Percentiles rank a stretch among this genome's conserved stretches.
Evolutionary conservation across 805 yeast species (phyloP).

Genomic region (Zygosaccharomyces pseudorouxii): DNA sequence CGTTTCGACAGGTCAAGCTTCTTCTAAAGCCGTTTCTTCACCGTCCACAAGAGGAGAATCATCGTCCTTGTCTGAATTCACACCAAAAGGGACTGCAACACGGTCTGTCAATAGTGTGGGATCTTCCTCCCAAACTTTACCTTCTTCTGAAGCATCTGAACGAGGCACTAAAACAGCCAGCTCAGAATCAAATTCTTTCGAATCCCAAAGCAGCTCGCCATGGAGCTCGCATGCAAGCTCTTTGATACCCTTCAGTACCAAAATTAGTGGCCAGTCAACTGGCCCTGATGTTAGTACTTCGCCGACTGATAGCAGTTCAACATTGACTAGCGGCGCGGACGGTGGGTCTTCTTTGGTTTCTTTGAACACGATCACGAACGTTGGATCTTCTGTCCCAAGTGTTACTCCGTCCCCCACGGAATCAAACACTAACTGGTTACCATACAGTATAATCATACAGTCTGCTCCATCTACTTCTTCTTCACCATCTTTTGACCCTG

Average conservation of each 20-base stretch:
- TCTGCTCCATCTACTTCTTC: constrained; percentile 34
- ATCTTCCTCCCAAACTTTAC: background rate
- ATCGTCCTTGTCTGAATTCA: background rate
- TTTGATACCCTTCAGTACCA: background rate
- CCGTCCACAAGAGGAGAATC: background rate
- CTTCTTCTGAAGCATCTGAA: background rate
- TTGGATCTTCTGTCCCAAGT: background rate
- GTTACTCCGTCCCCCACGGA: constrained; percentile 10
- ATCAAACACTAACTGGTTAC: constrained; percentile 22
- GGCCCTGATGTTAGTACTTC: background rate
- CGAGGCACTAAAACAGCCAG: background rate
- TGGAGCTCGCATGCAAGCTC: background rate
- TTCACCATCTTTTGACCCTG: constrained; percentile 36
- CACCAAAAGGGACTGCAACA: background rate
- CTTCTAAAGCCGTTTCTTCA: background rate
- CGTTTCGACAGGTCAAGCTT: background rate
- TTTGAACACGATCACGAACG: constrained; percentile 12
- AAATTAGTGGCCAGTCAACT: background rate
- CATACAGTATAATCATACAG: constrained; percentile 16
- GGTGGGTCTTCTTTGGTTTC: constrained; percentile 16
- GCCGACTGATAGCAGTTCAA: background rate
- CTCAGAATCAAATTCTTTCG: background rate
- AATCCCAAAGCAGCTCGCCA: background rate
- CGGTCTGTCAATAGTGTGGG: no score
- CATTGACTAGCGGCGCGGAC: no score